phyloP scores from a whole-genome alignment of 2,329 filamentous ascomycete genomes.

The Domatiomyces catenatus region DNA sequence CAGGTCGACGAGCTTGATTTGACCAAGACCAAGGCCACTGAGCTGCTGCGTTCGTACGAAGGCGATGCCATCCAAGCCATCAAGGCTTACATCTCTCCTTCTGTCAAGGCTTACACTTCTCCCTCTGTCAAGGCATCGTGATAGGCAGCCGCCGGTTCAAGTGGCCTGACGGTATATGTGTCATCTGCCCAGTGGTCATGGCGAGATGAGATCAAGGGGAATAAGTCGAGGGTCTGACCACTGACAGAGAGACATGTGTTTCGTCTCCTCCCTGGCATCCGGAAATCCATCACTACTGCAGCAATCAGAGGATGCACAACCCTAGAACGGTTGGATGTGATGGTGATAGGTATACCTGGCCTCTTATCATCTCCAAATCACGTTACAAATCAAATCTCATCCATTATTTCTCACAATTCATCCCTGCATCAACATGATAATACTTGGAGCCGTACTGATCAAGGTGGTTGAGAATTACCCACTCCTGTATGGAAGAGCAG shows the following conservation, averaged over 20 bases:
- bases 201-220: not conserved
- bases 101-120: slow-evolving; percentile 21
- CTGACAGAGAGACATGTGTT: not conserved
- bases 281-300: slow-evolving; percentile 8
- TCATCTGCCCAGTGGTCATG: not conserved
- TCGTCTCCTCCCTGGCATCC: not conserved
- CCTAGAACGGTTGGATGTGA: not conserved
- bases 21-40: slow-evolving; percentile 31
- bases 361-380: too few relatives aligned
- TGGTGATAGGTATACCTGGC: not conserved
- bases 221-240: not conserved
- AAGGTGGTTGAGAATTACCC: too few relatives aligned
- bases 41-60: slow-evolving; percentile 32
- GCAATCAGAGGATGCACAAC: slow-evolving; percentile 1
- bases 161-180: not conserved
- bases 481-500: too few relatives aligned
- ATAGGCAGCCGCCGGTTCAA: not conserved
- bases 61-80: slow-evolving; percentile 29
- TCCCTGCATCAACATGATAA: too few relatives aligned
- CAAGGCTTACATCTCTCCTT: slow-evolving; percentile 26
- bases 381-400: too few relatives aligned
- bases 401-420: too few relatives aligned
- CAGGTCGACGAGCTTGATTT: slow-evolving; percentile 33
- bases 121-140: slow-evolving; percentile 13
- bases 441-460: too few relatives aligned